A percentile compares a stretch with the other conserved stretches of the same genome.
phyloP scores from a whole-genome alignment of 2,329 filamentous ascomycete species.

The Zelopaecilomyces penicillatus region DNA sequence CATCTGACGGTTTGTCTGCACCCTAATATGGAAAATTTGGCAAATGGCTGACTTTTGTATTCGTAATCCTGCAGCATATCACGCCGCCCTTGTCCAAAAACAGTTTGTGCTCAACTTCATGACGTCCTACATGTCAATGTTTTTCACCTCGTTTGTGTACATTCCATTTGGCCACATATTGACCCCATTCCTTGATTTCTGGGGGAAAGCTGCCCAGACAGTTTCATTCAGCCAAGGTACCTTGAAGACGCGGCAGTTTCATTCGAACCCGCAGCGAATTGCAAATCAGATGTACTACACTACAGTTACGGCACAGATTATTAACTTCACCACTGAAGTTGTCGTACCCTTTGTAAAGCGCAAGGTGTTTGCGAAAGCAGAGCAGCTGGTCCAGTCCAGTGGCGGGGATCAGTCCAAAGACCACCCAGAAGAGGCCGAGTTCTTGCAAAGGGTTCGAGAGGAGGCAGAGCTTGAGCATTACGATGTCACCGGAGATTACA shows the following conservation, averaged over 20 bases:
- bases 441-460: slow-evolving; percentile 71
- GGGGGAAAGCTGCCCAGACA: slow-evolving; percentile 63
- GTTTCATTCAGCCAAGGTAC: slow-evolving; percentile 71
- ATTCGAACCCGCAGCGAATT: slow-evolving; percentile 74
- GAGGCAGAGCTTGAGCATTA: slow-evolving; percentile 79
- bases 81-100: slow-evolving; percentile 80
- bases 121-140: slow-evolving; percentile 86
- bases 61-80: slow-evolving; percentile 47
- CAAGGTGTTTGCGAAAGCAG: slow-evolving; percentile 64
- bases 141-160: slow-evolving; percentile 89
- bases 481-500: slow-evolving; percentile 81
- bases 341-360: slow-evolving; percentile 80
- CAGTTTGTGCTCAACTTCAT: slow-evolving; percentile 96
- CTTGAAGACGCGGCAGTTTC: slow-evolving; percentile 57
- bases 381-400: slow-evolving; percentile 59
- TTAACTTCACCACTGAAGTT: slow-evolving; percentile 78
- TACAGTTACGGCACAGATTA: slow-evolving; percentile 85
- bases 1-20: slow-evolving; percentile 52
- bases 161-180: slow-evolving; percentile 82
- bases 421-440: slow-evolving; percentile 66
- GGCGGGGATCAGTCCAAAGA: slow-evolving; percentile 50
- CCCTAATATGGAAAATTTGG: no score
- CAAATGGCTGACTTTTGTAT: slow-evolving; percentile 1
- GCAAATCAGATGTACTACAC: slow-evolving; percentile 93
- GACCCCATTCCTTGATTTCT: slow-evolving; percentile 78